Conservation (phyloP, 164 flowering plant species). For the Tetracentron sinense region DNA sequence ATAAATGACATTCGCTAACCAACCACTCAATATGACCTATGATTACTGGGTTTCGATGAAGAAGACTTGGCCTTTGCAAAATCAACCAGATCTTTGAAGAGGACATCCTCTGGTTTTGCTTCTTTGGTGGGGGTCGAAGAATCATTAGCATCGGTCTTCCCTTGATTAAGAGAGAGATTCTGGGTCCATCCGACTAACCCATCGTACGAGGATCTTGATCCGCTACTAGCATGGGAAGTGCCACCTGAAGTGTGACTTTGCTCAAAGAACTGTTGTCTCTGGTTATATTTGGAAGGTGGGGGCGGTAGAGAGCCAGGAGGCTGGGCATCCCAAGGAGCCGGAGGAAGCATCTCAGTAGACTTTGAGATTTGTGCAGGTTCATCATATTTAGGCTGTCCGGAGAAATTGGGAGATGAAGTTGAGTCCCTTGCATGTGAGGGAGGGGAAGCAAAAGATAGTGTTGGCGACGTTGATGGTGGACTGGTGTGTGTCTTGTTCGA, state of each 20-base stretch:
- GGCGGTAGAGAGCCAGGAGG: constrained; percentile 52
- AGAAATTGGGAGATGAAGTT: constrained; percentile 29
- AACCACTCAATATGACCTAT: constrained; percentile 38
- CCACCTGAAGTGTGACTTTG: constrained; percentile 31
- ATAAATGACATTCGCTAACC: constrained; percentile 1
- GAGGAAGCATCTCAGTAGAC: constrained; percentile 43
- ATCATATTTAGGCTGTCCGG: constrained; percentile 37
- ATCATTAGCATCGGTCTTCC: constrained; percentile 11
- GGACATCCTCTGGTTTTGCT: constrained; percentile 68
- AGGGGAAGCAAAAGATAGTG: constrained; percentile 19
- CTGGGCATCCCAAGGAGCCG: constrained; percentile 53
- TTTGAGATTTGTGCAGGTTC: constrained; percentile 38
- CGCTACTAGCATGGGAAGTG: constrained; percentile 36
- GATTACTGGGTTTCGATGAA: constrained; percentile 36
- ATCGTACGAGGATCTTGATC: constrained; percentile 58
- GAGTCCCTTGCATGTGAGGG: constrained; percentile 23
- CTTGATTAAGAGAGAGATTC: constrained; percentile 53
- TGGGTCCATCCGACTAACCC: constrained; percentile 60
- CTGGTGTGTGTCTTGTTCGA: constrained; percentile 22
- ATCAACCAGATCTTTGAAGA: constrained; percentile 76
- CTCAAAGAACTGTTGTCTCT: constrained; percentile 79
- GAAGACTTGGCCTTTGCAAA: constrained; percentile 87
- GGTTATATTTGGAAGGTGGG: constrained; percentile 73
- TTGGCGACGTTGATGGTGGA: constrained; percentile 19
- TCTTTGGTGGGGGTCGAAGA: constrained; percentile 43